Base-by-base conservation (phyloP, 192 early-diverging fungal species). In the Coemansia sp. region DNA sequence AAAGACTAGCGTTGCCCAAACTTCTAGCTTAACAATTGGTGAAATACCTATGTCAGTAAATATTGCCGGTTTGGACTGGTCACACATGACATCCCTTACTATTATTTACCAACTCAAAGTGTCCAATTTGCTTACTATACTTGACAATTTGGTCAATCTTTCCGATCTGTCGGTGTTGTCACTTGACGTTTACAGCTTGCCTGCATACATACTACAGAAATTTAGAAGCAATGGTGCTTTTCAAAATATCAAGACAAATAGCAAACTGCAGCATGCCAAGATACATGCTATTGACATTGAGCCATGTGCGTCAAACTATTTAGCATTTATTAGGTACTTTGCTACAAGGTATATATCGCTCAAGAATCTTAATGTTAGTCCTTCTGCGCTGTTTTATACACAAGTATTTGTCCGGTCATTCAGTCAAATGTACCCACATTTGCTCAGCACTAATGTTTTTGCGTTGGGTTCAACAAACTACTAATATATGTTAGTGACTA, bases 281-380 rank as follows among this genome's bases (percentile, higher is more conserved):
- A n/a, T 61, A n/a, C 41, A 50, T 32, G 59, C 59, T 25, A 29
- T 49, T 32, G 23, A 61, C 19, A 35, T 61, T 17, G 17, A 49
- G 47, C 59, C 43, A 3, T 61, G 25, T 25, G 48, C 25, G 6
- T 45, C 59, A 49, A 49, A 49, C 9, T 61, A 61, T 49, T 12
- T 61, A n/a, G 43, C 23, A 24, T 61, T 61, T n/a, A 49, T 61
- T 7, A 47, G 59, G 11, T 48, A 61, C 12, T 61, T 61, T 50
- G 59, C 39, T 9, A 27, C 27, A 49, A 32, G 15, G 10, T 49
- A 61, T n/a, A 25, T 1, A 22, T 61, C 59, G 10, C 45, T 61
- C 27, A 38, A 32, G 27, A 9, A 61, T 50, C 59, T 61, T 7
- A 29, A 29, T 22, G 59, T 61, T 10, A 61, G 45, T 32, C 59